These are phyloP conservation scores for Boletus sp. DNA, from an alignment of 1,284 basidiomycete genomes.

Conservation along the genomic window DNA sequence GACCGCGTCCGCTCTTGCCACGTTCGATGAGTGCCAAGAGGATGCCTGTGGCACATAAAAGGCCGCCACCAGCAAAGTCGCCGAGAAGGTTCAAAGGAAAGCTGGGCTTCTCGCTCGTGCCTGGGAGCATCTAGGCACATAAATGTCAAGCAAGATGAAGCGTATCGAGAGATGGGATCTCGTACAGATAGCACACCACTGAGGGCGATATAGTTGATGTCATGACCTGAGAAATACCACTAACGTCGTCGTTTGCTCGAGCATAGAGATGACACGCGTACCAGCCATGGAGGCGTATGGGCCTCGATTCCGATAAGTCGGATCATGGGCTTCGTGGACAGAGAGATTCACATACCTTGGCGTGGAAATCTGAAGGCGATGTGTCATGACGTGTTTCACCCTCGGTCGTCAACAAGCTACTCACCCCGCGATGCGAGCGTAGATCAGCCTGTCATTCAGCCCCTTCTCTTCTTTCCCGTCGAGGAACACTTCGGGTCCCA, in stretches of 20 bases:
- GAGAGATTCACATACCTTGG: constrained; percentile 39
- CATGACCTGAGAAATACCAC: constrained; percentile 53
- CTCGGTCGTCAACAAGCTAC: constrained; percentile 31
- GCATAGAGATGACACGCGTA: constrained; percentile 26
- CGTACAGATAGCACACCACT: constrained; percentile 73
- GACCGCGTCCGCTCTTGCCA: constrained; percentile 58
- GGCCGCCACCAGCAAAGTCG: constrained; percentile 80
- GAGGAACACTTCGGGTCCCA: constrained; percentile 74
- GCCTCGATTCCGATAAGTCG: constrained; percentile 38
- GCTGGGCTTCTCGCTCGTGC: constrained; percentile 55
- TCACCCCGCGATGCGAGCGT: constrained; percentile 64
- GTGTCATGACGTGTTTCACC: neutral
- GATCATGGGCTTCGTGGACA: constrained; percentile 8
- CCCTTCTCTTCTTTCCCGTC: constrained; percentile 44
- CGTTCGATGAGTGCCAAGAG: constrained; percentile 73
- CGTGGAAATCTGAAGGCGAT: constrained; percentile 48
- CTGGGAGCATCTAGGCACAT: constrained; percentile 61
- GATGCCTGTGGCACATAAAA: constrained; percentile 72
- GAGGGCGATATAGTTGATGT: constrained; percentile 83
- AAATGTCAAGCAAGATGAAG: neutral
- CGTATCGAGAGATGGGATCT: constrained; percentile 17
- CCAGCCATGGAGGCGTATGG: constrained; percentile 68
- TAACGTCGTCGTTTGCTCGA: constrained; percentile 3
- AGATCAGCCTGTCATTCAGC: constrained; percentile 57
- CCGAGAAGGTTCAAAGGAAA: constrained; percentile 77